These are phyloP conservation scores for Backusella tuberculispora DNA, from an alignment of 192 early-diverging fungal genomes.

Conservation along the genomic window DNA sequence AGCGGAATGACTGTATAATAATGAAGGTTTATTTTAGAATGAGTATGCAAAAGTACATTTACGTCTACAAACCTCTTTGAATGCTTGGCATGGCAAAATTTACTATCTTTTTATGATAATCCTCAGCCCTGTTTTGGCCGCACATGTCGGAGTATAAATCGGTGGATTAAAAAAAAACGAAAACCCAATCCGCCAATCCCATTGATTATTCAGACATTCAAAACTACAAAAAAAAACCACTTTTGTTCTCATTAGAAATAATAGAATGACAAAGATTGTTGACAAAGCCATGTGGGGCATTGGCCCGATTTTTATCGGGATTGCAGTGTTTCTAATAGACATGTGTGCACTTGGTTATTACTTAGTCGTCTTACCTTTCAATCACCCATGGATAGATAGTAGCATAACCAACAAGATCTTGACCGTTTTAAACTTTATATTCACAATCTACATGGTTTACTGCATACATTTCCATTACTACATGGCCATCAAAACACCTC, in stretches of 20 bases:
- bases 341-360: slow-evolving; percentile 49
- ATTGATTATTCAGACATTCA: background rate
- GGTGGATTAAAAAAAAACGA: too few relatives aligned
- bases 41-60: too few relatives aligned
- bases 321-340: slow-evolving; percentile 52
- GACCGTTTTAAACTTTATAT: slow-evolving; percentile 40
- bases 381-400: slow-evolving; percentile 46
- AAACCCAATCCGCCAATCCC: too few relatives aligned
- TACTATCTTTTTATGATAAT: too few relatives aligned
- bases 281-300: slow-evolving; percentile 49
- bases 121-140: too few relatives aligned
- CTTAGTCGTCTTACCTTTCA: slow-evolving; percentile 52
- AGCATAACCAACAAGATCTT: slow-evolving; percentile 30
- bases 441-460: slow-evolving; percentile 55
- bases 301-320: slow-evolving; percentile 54
- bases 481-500: slow-evolving; percentile 56
- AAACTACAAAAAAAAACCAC: background rate
- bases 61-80: too few relatives aligned
- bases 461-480: slow-evolving; percentile 61
- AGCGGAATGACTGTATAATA: too few relatives aligned
- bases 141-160: too few relatives aligned
- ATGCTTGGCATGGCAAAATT: too few relatives aligned
- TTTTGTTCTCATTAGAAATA: background rate
- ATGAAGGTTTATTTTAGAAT: too few relatives aligned
- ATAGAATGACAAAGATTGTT: slow-evolving; percentile 38